A percentile compares a stretch with the other conserved stretches of the same genome.
Evolutionary conservation across 129 eudicot genomes (phyloP).

Genomic region (Scalesia atractyloides): DNA sequence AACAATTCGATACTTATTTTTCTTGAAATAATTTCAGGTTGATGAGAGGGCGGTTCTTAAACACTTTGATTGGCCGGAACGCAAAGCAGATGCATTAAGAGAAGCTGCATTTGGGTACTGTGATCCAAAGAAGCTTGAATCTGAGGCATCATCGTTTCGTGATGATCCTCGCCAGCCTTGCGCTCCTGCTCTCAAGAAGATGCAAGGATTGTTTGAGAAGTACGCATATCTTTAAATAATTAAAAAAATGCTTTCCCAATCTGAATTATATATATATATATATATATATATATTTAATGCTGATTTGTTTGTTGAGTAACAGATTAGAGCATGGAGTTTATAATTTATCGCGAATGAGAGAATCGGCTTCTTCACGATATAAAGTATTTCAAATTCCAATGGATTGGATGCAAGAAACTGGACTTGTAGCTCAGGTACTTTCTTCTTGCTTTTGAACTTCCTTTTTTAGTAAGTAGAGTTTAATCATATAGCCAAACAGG

Average conservation of each 20-base stretch:
- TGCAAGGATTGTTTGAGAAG: conserved; percentile 95
- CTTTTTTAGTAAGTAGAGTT: background rate
- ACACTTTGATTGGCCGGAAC: conserved; percentile 96
- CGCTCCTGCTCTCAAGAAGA: conserved; percentile 80
- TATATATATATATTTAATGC: too few species aligned
- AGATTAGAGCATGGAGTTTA: conserved; percentile 92
- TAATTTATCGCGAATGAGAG: conserved; percentile 82
- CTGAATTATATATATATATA: background rate
- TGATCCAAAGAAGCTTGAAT: conserved; percentile 86
- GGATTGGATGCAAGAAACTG: conserved; percentile 90
- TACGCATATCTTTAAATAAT: conserved; percentile 25
- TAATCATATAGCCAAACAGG: background rate
- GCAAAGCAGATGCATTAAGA: conserved; percentile 88
- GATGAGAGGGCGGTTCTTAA: conserved; percentile 98
- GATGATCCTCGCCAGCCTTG: conserved; percentile 82
- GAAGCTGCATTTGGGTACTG: conserved; percentile 96
- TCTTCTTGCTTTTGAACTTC: background rate
- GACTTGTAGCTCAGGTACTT: conserved; percentile 78
- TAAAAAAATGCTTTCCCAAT: background rate
- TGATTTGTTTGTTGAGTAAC: conserved; percentile 16
- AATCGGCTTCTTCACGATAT: conserved; percentile 82
- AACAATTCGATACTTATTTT: background rate
- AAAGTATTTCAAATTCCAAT: conserved; percentile 71
- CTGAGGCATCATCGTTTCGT: conserved; percentile 69
- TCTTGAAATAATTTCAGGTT: conserved; percentile 49